These are phyloP conservation scores for Curvularia eragrostidis DNA, from an alignment of 2,329 filamentous ascomycete species.

Conservation along the genomic window DNA sequence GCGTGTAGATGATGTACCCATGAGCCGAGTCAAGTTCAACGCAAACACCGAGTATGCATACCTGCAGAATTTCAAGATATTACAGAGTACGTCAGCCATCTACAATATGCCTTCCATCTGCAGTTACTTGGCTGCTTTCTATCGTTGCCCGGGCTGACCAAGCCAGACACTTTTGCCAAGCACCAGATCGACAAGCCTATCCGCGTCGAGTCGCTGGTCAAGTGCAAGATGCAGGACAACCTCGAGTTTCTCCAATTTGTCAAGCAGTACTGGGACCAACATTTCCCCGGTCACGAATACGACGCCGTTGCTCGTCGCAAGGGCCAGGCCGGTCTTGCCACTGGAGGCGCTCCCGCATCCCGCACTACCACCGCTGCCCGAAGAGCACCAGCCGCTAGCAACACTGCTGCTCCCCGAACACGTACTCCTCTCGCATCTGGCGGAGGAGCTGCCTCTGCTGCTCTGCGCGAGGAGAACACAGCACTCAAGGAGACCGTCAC, in stretches of 20 bases:
- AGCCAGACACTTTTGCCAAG: constrained; percentile 79
- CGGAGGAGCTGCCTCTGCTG: constrained; percentile 68
- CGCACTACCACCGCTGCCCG: constrained; percentile 59
- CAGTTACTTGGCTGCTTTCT: not conserved
- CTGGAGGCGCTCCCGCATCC: constrained; percentile 55
- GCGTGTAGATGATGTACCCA: constrained; percentile 77
- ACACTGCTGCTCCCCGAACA: constrained; percentile 50
- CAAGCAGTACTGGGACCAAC: constrained; percentile 97
- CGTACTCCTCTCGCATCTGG: constrained; percentile 50
- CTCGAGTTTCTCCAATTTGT: constrained; percentile 98
- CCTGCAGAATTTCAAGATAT: constrained; percentile 96
- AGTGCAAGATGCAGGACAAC: constrained; percentile 99
- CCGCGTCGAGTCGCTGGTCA: constrained; percentile 85
- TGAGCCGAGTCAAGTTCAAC: constrained; percentile 97
- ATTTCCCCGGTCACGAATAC: constrained; percentile 97
- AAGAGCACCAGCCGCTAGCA: constrained; percentile 52
- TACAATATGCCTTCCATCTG: not conserved
- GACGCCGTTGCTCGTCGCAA: constrained; percentile 87
- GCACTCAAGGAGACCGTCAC: constrained; percentile 94
- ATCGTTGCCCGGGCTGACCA: constrained; percentile 7
- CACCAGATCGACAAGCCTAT: constrained; percentile 90
- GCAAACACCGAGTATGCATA: constrained; percentile 97
- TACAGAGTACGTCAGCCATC: constrained; percentile 75
- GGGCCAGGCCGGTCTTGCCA: constrained; percentile 68
- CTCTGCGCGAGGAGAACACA: constrained; percentile 82